Conservation (phyloP, 2,329 filamentous ascomycete species). For the Scleromitrula shiraiana region DNA sequence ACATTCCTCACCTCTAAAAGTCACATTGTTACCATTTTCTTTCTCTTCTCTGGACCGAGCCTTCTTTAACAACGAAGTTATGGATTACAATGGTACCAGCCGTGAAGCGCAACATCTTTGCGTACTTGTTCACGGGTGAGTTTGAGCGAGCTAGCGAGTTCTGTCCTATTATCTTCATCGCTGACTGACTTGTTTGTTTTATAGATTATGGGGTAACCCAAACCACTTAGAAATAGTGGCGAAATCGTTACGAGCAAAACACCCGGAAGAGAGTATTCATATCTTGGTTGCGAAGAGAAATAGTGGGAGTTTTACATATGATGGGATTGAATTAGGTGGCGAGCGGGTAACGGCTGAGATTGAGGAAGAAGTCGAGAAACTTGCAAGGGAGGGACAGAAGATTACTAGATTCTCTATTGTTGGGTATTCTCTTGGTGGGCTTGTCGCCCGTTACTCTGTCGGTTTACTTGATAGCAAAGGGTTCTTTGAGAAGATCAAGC, state of each 20-base stretch:
- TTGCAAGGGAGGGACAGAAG: constrained; percentile 54
- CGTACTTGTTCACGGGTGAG: constrained; percentile 63
- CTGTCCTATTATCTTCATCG: neutral
- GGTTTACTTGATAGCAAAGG: constrained; percentile 77
- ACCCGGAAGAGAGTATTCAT: constrained; percentile 56
- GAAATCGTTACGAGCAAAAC: constrained; percentile 52
- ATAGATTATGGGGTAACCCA: constrained; percentile 71
- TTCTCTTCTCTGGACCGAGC: constrained; percentile 31
- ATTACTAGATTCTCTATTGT: constrained; percentile 79
- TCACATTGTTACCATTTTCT: constrained; percentile 29
- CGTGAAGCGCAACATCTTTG: constrained; percentile 60
- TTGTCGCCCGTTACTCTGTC: constrained; percentile 79
- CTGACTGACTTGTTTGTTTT: neutral
- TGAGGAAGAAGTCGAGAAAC: constrained; percentile 50
- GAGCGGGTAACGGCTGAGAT: constrained; percentile 62
- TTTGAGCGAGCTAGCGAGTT: too few relatives aligned
- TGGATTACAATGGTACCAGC: constrained; percentile 44
- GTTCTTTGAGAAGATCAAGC: constrained; percentile 69
- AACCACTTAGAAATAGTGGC: constrained; percentile 62
- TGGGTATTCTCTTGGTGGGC: constrained; percentile 82
- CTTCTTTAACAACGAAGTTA: constrained; percentile 31
- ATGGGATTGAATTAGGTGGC: constrained; percentile 60
- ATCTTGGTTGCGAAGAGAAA: constrained; percentile 68
- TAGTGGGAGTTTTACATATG: constrained; percentile 63
- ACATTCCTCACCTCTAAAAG: constrained; percentile 19